A percentile compares a stretch with the other conserved stretches of the same genome.
Conservation (phyloP, 2,329 filamentous ascomycete species). For the Fusarium agapanthi region DNA sequence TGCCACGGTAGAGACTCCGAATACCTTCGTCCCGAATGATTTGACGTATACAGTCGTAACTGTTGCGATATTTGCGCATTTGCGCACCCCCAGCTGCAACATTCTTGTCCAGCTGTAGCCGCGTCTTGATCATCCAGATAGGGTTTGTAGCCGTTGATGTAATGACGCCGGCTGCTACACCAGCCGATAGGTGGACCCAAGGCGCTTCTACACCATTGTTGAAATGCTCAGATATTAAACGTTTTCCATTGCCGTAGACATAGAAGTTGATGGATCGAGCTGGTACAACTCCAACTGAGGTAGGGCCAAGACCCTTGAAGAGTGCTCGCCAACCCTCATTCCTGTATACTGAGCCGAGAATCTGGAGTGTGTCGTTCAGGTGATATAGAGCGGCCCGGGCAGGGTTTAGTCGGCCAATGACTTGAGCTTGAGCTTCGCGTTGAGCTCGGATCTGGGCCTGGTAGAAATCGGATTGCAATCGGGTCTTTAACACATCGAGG, state of each 20-base stretch:
- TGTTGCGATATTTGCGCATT: slow-evolving; percentile 82
- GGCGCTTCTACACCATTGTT: slow-evolving; percentile 75
- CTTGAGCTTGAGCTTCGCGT: slow-evolving; percentile 66
- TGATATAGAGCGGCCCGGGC: slow-evolving; percentile 75
- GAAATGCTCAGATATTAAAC: slow-evolving; percentile 77
- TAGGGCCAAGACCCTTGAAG: slow-evolving; percentile 93
- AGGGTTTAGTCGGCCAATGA: slow-evolving; percentile 63
- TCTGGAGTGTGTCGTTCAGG: slow-evolving; percentile 85
- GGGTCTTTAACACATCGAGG: slow-evolving; percentile 92
- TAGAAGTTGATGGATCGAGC: slow-evolving; percentile 94
- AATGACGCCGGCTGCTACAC: slow-evolving; percentile 79
- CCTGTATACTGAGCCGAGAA: slow-evolving; percentile 81
- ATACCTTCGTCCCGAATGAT: slow-evolving; percentile 83
- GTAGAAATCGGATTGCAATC: slow-evolving; percentile 94
- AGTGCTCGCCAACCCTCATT: slow-evolving; percentile 86
- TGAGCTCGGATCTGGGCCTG: slow-evolving; percentile 79
- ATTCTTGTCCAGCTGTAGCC: slow-evolving; percentile 90
- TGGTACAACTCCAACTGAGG: slow-evolving; percentile 87
- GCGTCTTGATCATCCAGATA: slow-evolving; percentile 96
- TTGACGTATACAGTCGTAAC: slow-evolving; percentile 85
- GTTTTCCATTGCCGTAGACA: slow-evolving; percentile 91
- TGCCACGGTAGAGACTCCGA: slow-evolving; percentile 84
- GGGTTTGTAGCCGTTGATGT: slow-evolving; percentile 94
- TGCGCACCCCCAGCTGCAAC: slow-evolving; percentile 66
- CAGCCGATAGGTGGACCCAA: slow-evolving; percentile 81